These are phyloP conservation scores for Puccinia hordei DNA, from an alignment of 1,284 basidiomycete species.

Conservation along the genomic window DNA sequence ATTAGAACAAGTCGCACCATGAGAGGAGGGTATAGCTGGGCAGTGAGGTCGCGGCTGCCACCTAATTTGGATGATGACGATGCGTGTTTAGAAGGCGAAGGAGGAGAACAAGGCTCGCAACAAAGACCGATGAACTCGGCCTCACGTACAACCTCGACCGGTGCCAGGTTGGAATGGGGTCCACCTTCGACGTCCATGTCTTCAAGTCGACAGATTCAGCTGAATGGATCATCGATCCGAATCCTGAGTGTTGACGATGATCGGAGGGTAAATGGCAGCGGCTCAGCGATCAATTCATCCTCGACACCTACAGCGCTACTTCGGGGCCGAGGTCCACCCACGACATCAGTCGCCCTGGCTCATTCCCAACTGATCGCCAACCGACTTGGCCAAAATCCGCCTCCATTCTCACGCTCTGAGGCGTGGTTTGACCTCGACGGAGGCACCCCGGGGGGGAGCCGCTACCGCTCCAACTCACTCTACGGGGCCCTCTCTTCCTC, in stretches of 20 bases:
- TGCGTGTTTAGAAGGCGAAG: slow-evolving; percentile 26
- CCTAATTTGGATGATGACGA: slow-evolving; percentile 32
- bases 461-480: slow-evolving; percentile 12
- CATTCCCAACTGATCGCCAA: slow-evolving; percentile 9
- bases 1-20: neutral
- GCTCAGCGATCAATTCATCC: neutral
- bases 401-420: slow-evolving; percentile 1
- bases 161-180: slow-evolving; percentile 14
- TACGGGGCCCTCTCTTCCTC: slow-evolving; percentile 2
- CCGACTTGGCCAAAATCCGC: slow-evolving; percentile 11
- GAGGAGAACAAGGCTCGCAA: slow-evolving; percentile 12
- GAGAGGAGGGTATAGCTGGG: slow-evolving; percentile 30
- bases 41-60: slow-evolving; percentile 12
- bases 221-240: slow-evolving; percentile 25
- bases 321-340: neutral
- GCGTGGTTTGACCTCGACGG: slow-evolving; percentile 10
- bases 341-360: neutral
- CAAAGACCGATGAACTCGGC: neutral
- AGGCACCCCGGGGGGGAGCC: neutral
- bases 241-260: slow-evolving; percentile 14
- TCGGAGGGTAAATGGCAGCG: neutral
- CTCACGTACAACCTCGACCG: neutral
- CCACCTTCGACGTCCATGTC: neutral
- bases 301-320: neutral
- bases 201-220: slow-evolving; percentile 14